Conservation (phyloP, 768 basidiomycete species). For the Naematelia encephala region DNA sequence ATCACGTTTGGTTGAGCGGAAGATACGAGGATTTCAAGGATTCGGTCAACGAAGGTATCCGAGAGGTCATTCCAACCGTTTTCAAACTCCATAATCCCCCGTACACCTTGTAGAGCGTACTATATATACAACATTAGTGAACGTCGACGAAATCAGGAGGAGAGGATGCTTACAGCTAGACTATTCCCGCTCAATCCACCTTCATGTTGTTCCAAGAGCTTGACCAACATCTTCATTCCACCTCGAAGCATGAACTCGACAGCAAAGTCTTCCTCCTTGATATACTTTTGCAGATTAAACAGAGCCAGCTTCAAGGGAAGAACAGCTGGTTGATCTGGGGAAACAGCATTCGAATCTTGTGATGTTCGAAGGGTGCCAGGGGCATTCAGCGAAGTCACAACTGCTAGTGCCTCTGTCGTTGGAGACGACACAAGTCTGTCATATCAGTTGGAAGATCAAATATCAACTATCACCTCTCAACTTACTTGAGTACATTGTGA, state of each 20-base stretch:
- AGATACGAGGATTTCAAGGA: conserved; percentile 25
- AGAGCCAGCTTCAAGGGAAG: conserved; percentile 45
- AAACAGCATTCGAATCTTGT: conserved; percentile 15
- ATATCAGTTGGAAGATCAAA: neutral
- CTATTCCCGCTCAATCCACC: conserved; percentile 32
- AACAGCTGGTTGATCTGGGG: conserved; percentile 10
- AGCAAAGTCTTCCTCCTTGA: conserved; percentile 46
- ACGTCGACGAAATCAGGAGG: neutral
- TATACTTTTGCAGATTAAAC: conserved; percentile 46
- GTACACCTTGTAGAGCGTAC: conserved; percentile 46
- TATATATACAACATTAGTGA: conserved; percentile 10
- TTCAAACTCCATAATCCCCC: conserved; percentile 41
- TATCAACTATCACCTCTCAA: no score
- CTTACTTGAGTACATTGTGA: conserved; percentile 39
- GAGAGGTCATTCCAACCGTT: conserved; percentile 34
- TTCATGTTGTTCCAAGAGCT: conserved; percentile 27
- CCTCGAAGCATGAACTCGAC: conserved; percentile 47
- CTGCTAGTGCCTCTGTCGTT: conserved; percentile 38
- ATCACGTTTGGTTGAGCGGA: conserved; percentile 37
- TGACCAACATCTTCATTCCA: conserved; percentile 36
- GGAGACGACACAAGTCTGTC: conserved; percentile 42
- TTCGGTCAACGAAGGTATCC: conserved; percentile 24
- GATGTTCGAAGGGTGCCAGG: conserved; percentile 15
- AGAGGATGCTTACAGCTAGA: conserved; percentile 33
- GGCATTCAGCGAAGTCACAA: conserved; percentile 28